phyloP scores from a whole-genome alignment of 2,329 filamentous ascomycete species.

The Nemania sp. region DNA sequence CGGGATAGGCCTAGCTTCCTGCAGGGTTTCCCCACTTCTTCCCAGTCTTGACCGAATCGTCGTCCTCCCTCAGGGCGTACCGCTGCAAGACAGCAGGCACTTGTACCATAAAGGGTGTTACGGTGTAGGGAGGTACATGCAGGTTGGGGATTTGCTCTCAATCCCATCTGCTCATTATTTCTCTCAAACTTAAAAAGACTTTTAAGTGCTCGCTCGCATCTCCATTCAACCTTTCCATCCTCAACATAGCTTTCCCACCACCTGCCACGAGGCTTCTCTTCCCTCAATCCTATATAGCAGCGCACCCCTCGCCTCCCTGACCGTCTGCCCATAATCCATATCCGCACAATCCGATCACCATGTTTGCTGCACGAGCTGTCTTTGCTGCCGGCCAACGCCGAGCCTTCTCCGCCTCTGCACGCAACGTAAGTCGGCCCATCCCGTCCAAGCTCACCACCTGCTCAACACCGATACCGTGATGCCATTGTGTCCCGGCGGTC shows the following conservation, averaged over 20 bases:
- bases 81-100: too few relatives aligned
- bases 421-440: conserved; percentile 61
- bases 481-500: background rate
- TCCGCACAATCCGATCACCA: conserved; percentile 13
- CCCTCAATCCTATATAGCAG: background rate
- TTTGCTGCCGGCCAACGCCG: conserved; percentile 64
- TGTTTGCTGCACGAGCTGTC: conserved; percentile 39
- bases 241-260: background rate
- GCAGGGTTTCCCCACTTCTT: background rate
- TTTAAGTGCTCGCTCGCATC: background rate
- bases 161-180: conserved; percentile 1
- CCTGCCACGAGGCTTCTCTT: background rate
- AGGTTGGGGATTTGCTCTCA: background rate
- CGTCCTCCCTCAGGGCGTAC: background rate
- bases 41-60: background rate
- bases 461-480: too few relatives aligned
- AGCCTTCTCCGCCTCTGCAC: conserved; percentile 78
- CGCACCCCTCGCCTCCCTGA: background rate
- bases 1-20: too few relatives aligned
- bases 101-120: too few relatives aligned
- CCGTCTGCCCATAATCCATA: background rate
- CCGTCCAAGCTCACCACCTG: background rate
- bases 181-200: background rate
- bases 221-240: background rate
- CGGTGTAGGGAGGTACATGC: background rate